These are phyloP conservation scores for Trichoderma virens DNA, from an alignment of 495 filamentous ascomycete species.

Conservation along the genomic window DNA sequence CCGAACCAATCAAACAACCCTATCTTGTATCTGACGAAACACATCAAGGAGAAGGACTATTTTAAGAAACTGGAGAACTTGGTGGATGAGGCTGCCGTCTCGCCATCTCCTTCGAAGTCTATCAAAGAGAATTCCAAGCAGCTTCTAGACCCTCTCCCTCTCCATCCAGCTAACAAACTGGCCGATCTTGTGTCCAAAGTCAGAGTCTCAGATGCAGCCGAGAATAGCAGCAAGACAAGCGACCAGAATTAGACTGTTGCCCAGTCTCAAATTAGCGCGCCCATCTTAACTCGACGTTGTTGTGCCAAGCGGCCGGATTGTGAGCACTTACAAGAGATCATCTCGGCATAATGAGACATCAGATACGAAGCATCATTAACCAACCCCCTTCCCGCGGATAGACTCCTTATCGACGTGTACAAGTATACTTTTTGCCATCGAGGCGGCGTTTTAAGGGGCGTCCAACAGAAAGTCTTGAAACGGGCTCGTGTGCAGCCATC, in stretches of 20 bases:
- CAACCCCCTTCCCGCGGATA: not conserved
- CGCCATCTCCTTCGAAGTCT: not conserved
- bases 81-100: not conserved
- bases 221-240: conserved; percentile 5
- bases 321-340: not conserved
- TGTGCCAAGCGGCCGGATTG: not conserved
- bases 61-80: not conserved
- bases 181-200: conserved; percentile 1
- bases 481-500: not conserved
- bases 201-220: not conserved
- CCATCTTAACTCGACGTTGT: not conserved
- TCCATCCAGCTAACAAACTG: not conserved
- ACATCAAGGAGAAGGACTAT: conserved; percentile 11
- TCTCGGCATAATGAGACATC: not conserved
- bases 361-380: not conserved
- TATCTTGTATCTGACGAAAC: conserved; percentile 10
- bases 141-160: conserved; percentile 2
- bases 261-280: not conserved
- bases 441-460: not conserved
- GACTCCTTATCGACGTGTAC: not conserved
- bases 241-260: not conserved
- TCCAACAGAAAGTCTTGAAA: not conserved
- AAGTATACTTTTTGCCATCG: not conserved
- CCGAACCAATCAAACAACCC: conserved; percentile 9
- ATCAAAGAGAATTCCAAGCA: not conserved